These are phyloP conservation scores for Calonectria ilicicola DNA, from an alignment of 2,329 filamentous ascomycete genomes.

Conservation along the genomic window DNA sequence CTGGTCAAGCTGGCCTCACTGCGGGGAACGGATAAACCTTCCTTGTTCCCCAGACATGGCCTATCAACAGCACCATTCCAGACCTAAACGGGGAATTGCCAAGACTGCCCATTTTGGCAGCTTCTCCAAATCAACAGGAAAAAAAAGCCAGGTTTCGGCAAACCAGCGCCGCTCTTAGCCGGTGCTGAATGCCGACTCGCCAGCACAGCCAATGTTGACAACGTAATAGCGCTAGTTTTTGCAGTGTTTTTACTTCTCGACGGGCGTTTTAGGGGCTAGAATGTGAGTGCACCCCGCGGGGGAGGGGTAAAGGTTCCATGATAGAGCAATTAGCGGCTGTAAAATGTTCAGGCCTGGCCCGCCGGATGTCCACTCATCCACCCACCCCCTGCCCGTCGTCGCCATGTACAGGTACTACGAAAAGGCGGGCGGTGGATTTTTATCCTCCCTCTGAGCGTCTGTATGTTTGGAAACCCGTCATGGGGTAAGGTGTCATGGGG, in stretches of 20 bases:
- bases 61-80: background rate
- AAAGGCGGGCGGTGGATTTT: background rate
- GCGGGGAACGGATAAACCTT: conserved; percentile 2
- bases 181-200: background rate
- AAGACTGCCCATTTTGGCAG: background rate
- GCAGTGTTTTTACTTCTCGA: background rate
- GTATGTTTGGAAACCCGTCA: conserved; percentile 8
- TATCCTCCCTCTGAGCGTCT: background rate
- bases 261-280: conserved; percentile 8
- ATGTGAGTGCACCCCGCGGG: conserved; percentile 8
- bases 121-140: background rate
- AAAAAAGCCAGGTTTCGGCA: background rate
- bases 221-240: conserved; percentile 2
- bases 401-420: conserved; percentile 18
- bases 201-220: background rate
- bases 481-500: conserved; percentile 24
- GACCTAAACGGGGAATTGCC: background rate
- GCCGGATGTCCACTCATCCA: background rate
- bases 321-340: background rate
- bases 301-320: conserved; percentile 18
- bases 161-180: background rate
- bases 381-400: background rate
- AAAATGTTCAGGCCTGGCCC: background rate
- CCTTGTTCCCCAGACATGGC: background rate
- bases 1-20: background rate